Evolutionary conservation across 1,139 yeast genomes (phyloP).

Genomic region (Blastobotrys aristatus): DNA sequence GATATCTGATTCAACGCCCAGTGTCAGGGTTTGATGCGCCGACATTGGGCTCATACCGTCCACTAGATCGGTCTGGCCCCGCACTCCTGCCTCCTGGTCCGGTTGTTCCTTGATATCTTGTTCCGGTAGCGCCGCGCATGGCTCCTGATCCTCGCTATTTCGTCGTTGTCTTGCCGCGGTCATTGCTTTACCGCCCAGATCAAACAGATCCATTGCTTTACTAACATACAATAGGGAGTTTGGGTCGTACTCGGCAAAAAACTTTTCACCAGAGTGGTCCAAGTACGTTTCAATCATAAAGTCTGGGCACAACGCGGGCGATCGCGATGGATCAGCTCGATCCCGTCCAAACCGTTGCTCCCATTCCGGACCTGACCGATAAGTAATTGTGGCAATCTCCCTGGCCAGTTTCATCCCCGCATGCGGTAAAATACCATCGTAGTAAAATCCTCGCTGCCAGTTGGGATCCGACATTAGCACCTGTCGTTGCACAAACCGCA

Average conservation of each 20-base stretch:
- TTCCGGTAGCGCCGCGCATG: slow-evolving; percentile 43
- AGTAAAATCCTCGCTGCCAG: slow-evolving; percentile 90
- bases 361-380: slow-evolving; percentile 97
- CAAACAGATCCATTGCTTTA: slow-evolving; percentile 93
- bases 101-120: slow-evolving; percentile 54
- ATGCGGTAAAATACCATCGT: slow-evolving; percentile 77
- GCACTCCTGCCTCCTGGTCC: slow-evolving; percentile 19
- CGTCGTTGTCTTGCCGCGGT: slow-evolving; percentile 40
- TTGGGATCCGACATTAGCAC: slow-evolving; percentile 92
- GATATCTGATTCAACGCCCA: slow-evolving; percentile 90
- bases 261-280: slow-evolving; percentile 93
- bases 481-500: slow-evolving; percentile 89
- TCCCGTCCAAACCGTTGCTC: slow-evolving; percentile 86
- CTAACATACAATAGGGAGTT: slow-evolving; percentile 81
- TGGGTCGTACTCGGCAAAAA: slow-evolving; percentile 86
- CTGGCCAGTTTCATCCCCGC: slow-evolving; percentile 92
- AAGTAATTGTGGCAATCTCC: slow-evolving; percentile 90
- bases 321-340: slow-evolving; percentile 70
- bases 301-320: slow-evolving; percentile 91
- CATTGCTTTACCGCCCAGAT: slow-evolving; percentile 55
- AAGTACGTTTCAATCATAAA: slow-evolving; percentile 85
- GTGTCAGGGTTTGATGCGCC: slow-evolving; percentile 62
- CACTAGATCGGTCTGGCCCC: slow-evolving; percentile 44
- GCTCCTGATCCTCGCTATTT: slow-evolving; percentile 23
- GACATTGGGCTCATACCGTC: slow-evolving; percentile 62